These are phyloP conservation scores for Solanum verrucosum DNA, from an alignment of 257 asterid genomes.

Conservation along the genomic window DNA sequence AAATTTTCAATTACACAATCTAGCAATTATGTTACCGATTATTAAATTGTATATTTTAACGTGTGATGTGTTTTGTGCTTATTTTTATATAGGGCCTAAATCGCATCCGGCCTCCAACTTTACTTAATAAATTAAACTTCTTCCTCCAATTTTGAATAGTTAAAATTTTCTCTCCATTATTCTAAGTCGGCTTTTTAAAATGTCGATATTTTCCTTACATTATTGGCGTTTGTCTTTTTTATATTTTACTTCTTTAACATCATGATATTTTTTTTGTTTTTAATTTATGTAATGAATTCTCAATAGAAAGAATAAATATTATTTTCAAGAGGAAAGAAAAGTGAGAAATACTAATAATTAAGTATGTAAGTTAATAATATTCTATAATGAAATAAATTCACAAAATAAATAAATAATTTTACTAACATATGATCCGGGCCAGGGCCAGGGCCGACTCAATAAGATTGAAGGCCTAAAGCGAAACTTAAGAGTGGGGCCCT, in stretches of 20 bases:
- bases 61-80: not conserved
- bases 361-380: not conserved
- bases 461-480: too few relatives aligned
- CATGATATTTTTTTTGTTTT: too few relatives aligned
- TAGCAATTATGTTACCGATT: not conserved
- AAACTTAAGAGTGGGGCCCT: too few relatives aligned
- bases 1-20: not conserved
- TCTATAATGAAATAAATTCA: not conserved
- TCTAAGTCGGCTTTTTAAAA: too few relatives aligned
- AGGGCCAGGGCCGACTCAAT: too few relatives aligned
- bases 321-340: not conserved
- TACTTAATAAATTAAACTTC: too few relatives aligned
- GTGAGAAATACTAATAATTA: not conserved
- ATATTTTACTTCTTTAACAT: not conserved
- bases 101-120: not conserved
- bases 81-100: not conserved
- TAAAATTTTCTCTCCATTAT: not conserved
- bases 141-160: not conserved
- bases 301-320: not conserved
- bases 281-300: not conserved
- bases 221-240: too few relatives aligned
- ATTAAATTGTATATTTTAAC: not conserved
- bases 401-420: too few relatives aligned
- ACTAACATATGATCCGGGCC: too few relatives aligned
- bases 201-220: not conserved